phyloP scores from a whole-genome alignment of 1,284 basidiomycete species.

The Xerocomus nothofagi region DNA sequence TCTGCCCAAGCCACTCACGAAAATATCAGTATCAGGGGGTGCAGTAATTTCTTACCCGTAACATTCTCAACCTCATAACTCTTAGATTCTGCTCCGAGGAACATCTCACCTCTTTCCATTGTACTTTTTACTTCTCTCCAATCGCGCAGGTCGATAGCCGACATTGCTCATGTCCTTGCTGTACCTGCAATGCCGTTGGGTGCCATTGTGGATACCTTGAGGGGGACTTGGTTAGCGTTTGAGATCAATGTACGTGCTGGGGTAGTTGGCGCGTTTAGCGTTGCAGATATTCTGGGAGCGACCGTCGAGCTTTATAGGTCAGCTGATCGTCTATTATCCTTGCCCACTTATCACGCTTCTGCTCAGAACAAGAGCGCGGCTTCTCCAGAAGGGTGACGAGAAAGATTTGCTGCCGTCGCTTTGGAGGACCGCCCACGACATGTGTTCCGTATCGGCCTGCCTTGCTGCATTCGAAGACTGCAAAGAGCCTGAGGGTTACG shows the following conservation, averaged over 20 bases:
- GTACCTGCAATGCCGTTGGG: conserved; percentile 39
- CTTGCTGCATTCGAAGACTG: conserved; percentile 66
- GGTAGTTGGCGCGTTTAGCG: conserved; percentile 32
- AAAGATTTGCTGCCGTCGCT: conserved; percentile 43
- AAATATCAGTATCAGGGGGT: conserved; percentile 25
- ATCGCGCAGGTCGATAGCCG: conserved; percentile 47
- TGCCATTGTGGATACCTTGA: conserved; percentile 45
- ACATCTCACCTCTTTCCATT: conserved; percentile 32
- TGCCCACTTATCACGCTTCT: conserved; percentile 4
- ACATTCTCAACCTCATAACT: conserved; percentile 14
- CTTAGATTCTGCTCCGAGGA: conserved; percentile 14
- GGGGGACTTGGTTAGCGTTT: conserved; percentile 43
- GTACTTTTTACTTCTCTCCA: conserved; percentile 46
- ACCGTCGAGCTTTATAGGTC: conserved; percentile 60
- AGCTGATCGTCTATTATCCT: conserved; percentile 15
- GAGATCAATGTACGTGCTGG: conserved; percentile 40
- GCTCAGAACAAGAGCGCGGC: conserved; percentile 39
- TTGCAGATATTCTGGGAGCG: conserved; percentile 51
- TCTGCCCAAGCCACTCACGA: conserved; percentile 42
- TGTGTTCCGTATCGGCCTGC: conserved; percentile 60
- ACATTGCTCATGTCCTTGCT: conserved; percentile 54
- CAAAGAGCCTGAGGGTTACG: conserved; percentile 59
- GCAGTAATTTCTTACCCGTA: not conserved
- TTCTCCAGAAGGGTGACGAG: conserved; percentile 35
- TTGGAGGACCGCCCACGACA: conserved; percentile 59